Evolutionary conservation across 2,329 filamentous ascomycete genomes (phyloP), one percentile per base, ranked within the genome.

Genomic region (Corniculantispora saksenae): DNA sequence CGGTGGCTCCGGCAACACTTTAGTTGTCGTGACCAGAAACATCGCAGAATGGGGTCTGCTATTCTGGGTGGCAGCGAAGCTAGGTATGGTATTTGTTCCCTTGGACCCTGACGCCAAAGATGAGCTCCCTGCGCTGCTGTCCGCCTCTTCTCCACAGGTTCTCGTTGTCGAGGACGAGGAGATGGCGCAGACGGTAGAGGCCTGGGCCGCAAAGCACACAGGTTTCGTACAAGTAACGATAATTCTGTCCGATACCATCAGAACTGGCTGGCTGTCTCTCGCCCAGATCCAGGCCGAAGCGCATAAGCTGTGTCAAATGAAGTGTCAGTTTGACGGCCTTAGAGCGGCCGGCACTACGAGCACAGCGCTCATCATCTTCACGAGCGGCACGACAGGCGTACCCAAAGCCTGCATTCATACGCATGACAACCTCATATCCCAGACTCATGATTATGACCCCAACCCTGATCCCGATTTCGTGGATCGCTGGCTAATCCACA

Each of bases 361-460:
- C 57, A 74, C 70, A 8, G 76, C 76, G 6, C 72, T 82, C 50
- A 77, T 83, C 56, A 72, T 83, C 38, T 83, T 83, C 70, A 83
- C 81, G 23, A 83, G 81, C 67, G 82, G 82, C 23, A 84, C 81
- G n/a, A 83, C 81, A 0, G 80, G 79, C 7, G 70, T 76, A 0
- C 80, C 82, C 6, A 84, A 84, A 68, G 80, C 77, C 56, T 82
- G 80, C 64, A 73, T 75, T 17, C 76, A 82, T 66, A 80, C 78
- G 7, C 75, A 76, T 67, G 67, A 72, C 35, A 82, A 80, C 64
- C 63, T 80, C n/a, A 72, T 78, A 9, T 77, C 78, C 1, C 74
- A 77, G 64, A 74, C 73, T 17, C 71, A 74, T 66, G 72, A 76
- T 58, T 77, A 78, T 63, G 77, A 79, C 48, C 71, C 76, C 45